Evolutionary conservation across 1,284 basidiomycete genomes (phyloP), one percentile per base, ranked within the genome.

Genomic region (Ceratobasidium sp.): DNA sequence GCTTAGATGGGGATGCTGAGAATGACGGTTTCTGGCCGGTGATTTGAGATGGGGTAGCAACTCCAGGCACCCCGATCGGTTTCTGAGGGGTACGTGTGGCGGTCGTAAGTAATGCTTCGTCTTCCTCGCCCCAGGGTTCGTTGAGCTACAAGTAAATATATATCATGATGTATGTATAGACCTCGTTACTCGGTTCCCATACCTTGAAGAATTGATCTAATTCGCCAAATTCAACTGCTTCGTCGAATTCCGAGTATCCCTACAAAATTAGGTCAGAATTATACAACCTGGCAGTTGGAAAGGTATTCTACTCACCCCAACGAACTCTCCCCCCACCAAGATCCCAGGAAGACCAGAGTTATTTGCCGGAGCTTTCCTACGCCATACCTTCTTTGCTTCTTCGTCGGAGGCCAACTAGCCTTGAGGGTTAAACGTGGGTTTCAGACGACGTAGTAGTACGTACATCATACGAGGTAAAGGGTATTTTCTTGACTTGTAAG

Each of bases 281-380:
- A 43, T 42, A n/a, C 8, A 29, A 83, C 80, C 47, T 79, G 80
- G 27, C 43, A 40, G 27, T n/a, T 69, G 79, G 79, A 74, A 35
- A 45, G 42, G 34, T 69, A 49, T 12, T 55, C 45, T 20, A 80
- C 84, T 72, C 74, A 86, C 85, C 29, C 85, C 85, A 42, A 82
- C 82, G 71, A 85, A 92, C 70, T 81, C 83, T 25, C 86, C 86
- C 7, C 91, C 91, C 43, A 93, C 83, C 8, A 93, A 84, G 52
- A 93, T 87, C 5, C 91, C 91, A 34, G 91, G 91, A 5, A 93
- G 80, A 74, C 90, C 89, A 73, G 90, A 89, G 74, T 91, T 91
- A 77, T 86, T 91, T 90, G 78, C 74, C 42, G 91, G 91, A 1
- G 87, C 89, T 76, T 89, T 93, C 72, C 91, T 82, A 77, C 83